Evolutionary conservation across 176 grass and related monocot genomes (phyloP).

Genomic region (Musa itinerans): DNA sequence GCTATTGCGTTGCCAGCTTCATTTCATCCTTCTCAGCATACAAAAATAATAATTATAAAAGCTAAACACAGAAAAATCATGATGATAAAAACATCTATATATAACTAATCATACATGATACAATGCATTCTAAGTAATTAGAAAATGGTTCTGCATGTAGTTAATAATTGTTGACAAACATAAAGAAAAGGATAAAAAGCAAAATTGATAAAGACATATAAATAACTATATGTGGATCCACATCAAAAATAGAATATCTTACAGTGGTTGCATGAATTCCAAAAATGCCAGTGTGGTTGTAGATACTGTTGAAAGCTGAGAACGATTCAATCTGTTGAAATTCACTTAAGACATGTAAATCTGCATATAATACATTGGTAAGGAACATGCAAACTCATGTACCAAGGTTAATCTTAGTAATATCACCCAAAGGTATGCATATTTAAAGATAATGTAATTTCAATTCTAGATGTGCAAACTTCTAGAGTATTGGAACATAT

Average conservation of each 20-base stretch:
- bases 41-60: too few relatives aligned
- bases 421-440: neutral
- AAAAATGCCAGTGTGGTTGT: constrained; percentile 86
- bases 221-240: neutral
- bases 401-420: neutral
- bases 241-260: constrained; percentile 21
- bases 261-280: constrained; percentile 89
- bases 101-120: too few relatives aligned
- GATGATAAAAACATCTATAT: too few relatives aligned
- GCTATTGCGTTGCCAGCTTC: too few relatives aligned
- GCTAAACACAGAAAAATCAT: too few relatives aligned
- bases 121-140: too few relatives aligned
- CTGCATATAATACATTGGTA: constrained; percentile 26
- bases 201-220: too few relatives aligned
- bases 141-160: too few relatives aligned
- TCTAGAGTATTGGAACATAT: neutral
- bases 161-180: too few relatives aligned
- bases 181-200: too few relatives aligned
- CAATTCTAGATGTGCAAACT: neutral
- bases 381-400: too few relatives aligned
- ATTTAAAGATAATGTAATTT: neutral
- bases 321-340: constrained; percentile 78
- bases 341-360: constrained; percentile 50
- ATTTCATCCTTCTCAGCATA: too few relatives aligned
- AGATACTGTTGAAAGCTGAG: constrained; percentile 73